Evolutionary conservation across 2,329 filamentous ascomycete genomes (phyloP).

Genomic region (Microthyrium microscopicum): DNA sequence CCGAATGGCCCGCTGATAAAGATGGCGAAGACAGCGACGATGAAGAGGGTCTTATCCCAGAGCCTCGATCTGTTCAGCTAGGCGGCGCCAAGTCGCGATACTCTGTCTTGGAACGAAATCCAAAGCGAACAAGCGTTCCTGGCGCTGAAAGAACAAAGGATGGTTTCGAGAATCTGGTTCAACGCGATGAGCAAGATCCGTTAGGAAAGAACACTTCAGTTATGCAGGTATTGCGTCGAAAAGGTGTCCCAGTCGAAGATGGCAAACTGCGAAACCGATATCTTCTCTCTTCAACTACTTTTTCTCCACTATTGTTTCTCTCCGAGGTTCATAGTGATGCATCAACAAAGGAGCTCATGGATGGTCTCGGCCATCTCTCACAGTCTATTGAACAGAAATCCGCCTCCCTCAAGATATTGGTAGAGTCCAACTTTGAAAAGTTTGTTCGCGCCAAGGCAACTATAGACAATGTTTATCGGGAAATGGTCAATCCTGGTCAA

Average conservation of each 20-base stretch:
- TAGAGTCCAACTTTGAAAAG: conserved; percentile 95
- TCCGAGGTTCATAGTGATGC: conserved; percentile 80
- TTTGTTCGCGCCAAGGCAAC: conserved; percentile 96
- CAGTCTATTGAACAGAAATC: conserved; percentile 95
- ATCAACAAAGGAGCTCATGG: conserved; percentile 63
- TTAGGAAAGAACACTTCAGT: conserved; percentile 80
- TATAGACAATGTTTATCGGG: conserved; percentile 95
- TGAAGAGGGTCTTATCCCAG: conserved; percentile 51
- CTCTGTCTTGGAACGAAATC: conserved; percentile 63
- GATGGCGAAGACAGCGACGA: conserved; percentile 42
- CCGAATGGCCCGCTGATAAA: conserved; percentile 73
- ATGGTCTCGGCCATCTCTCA: conserved; percentile 72
- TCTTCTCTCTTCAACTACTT: conserved; percentile 85
- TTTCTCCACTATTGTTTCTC: conserved; percentile 81
- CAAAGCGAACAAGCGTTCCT: conserved; percentile 51
- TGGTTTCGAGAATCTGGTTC: conserved; percentile 60
- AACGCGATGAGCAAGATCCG: conserved; percentile 85
- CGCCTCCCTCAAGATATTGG: conserved; percentile 84
- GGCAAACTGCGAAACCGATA: conserved; percentile 72
- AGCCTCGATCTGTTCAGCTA: conserved; percentile 8
- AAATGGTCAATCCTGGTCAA: conserved; percentile 67
- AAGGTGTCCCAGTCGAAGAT: conserved; percentile 70
- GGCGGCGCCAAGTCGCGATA: conserved; percentile 54
- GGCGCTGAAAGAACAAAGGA: conserved; percentile 52
- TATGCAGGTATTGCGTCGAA: conserved; percentile 57